Evolutionary conservation across 140 eudicot species (phyloP), one percentile per base, ranked within the genome.

Genomic region (Flaveria floridana): DNA sequence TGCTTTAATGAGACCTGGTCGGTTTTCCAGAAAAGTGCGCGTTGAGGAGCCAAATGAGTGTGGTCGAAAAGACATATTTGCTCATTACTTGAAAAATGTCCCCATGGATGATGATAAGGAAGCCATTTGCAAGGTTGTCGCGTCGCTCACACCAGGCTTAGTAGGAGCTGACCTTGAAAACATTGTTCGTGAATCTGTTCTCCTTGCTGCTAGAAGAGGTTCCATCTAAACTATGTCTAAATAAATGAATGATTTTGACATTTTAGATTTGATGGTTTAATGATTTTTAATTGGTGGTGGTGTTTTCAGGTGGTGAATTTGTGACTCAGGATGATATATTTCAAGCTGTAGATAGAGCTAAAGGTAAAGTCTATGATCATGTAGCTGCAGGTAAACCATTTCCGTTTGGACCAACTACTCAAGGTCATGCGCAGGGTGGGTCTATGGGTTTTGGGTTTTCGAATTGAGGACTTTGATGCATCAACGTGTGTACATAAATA

Each of bases 161-260:
- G 89, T 85, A 15, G 89, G 86, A 59, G 86, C 89, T 15, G 89
- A 85, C 68, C 89, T 85, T 46, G 89, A 83, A 57, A 85, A 79
- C 53, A 85, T 85, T 11, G 89, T 78, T 21, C 76, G 78, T 1
- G 89, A 85, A 50, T 62, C 86, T 37, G 84, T 83, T 56, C 83
- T 82, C 12, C 86, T 85, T 61, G 84, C 89, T 18, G 84, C 79
- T 53, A 81, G 84, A 70, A 79, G 81, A 85, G 86, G 86, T 85
- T 30, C 16, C 65, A 47, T 34, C 65, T 75, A 52, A 76, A 55
- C 15, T 6, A 7, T 3, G 21, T 16, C 14, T 1, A 4, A 15
- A 34, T 71, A 23, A 30, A 13, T 47, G 10, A 65, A 34, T 15
- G 7, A 2, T 26, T 41, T 41, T 11, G 25, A 37, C 9, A 58